Percentiles rank a stretch among this genome's conserved stretches.
Evolutionary conservation across 441 rosid species (phyloP).

Genomic region (Gossypium schwendimanii): DNA sequence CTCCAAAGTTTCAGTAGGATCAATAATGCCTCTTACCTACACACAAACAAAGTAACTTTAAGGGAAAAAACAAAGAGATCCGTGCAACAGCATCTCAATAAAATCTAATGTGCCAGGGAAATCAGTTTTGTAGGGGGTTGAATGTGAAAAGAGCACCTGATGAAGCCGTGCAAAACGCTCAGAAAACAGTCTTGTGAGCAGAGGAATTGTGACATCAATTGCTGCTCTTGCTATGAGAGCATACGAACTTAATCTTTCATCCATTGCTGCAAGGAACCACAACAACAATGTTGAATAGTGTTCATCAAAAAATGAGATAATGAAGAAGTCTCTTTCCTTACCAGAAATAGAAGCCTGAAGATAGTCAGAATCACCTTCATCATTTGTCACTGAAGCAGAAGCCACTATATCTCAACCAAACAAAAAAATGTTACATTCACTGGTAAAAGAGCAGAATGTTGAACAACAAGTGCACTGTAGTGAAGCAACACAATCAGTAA

Average conservation of each 20-base stretch:
- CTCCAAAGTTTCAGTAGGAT: constrained; percentile 79
- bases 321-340: constrained; percentile 26
- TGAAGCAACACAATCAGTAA: constrained; percentile 19
- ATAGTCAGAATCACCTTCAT: constrained; percentile 54
- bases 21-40: constrained; percentile 82
- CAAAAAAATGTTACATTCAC: constrained; percentile 6
- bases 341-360: constrained; percentile 86
- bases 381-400: constrained; percentile 65
- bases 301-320: constrained; percentile 1
- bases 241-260: constrained; percentile 89
- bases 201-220: constrained; percentile 71
- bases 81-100: constrained; percentile 2
- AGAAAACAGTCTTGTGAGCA: constrained; percentile 57
- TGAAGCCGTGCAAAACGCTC: constrained; percentile 69
- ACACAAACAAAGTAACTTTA: constrained; percentile 27
- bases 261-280: constrained; percentile 68
- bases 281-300: constrained; percentile 10
- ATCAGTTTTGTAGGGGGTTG: neutral
- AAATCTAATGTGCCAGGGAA: neutral
- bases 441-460: constrained; percentile 15
- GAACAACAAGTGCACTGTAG: constrained; percentile 5
- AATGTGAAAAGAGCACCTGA: constrained; percentile 53
- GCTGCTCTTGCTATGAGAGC: constrained; percentile 96
- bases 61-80: constrained; percentile 15
- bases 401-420: constrained; percentile 45